Percentiles rank a stretch among this genome's conserved stretches.
Evolutionary conservation across 2,329 filamentous ascomycete species (phyloP).

Genomic region (Neophaeococcomyces mojaviensis): DNA sequence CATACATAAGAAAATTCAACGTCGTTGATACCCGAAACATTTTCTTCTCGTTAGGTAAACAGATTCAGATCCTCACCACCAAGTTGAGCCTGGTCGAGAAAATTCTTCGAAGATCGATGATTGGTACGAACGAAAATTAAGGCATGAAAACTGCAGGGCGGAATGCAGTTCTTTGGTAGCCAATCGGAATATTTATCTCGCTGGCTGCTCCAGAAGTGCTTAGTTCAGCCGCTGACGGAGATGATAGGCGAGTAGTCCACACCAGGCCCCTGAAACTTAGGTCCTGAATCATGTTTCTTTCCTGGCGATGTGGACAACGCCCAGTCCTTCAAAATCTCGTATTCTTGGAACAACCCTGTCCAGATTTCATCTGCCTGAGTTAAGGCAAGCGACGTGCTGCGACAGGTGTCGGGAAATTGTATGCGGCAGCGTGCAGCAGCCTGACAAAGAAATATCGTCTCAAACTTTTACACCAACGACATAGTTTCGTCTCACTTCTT

Average conservation of each 20-base stretch:
- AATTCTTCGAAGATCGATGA: not conserved
- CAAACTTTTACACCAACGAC: constrained; percentile 3
- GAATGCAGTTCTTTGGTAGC: not conserved
- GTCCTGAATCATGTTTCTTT: constrained; percentile 4
- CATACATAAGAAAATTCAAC: not conserved
- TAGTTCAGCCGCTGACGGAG: constrained; percentile 5
- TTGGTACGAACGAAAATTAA: not conserved
- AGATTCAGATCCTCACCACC: not conserved
- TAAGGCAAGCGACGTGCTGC: constrained; percentile 1
- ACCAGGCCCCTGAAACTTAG: not conserved
- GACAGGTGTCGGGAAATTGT: constrained; percentile 7
- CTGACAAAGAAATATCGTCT: constrained; percentile 6
- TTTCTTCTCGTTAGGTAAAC: not conserved
- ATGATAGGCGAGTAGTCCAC: constrained; percentile 1
- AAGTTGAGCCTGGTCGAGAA: not conserved
- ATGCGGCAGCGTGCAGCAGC: not conserved
- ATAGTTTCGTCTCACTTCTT: constrained; percentile 2
- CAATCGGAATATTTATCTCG: constrained; percentile 3
- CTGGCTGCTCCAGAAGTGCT: constrained; percentile 5
- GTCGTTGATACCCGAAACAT: not conserved
- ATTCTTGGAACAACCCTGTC: constrained; percentile 2
- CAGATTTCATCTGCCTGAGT: too few relatives aligned
- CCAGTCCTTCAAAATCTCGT: constrained; percentile 2
- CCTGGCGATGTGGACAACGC: constrained; percentile 1
- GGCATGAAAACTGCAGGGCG: not conserved